phyloP scores from a whole-genome alignment of 345 rosid genomes.

The Luvunga scandens region DNA sequence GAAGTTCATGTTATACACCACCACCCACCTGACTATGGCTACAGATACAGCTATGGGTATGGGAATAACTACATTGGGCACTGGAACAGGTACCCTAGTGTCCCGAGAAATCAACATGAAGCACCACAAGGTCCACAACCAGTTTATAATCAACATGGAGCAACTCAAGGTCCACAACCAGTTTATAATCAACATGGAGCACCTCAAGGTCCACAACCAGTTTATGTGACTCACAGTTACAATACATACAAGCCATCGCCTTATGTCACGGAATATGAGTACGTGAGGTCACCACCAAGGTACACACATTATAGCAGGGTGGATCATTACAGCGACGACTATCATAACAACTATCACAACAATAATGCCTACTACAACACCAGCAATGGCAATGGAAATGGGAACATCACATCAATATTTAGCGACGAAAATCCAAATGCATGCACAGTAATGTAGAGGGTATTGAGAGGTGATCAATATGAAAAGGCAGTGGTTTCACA shows the following conservation, averaged over 20 bases:
- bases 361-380: constrained; percentile 15
- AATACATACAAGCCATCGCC: constrained; percentile 58
- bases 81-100: constrained; percentile 29
- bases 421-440: constrained; percentile 80
- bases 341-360: constrained; percentile 33
- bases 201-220: constrained; percentile 23
- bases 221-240: constrained; percentile 53
- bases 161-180: constrained; percentile 13
- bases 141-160: background rate
- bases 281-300: constrained; percentile 35
- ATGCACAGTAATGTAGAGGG: constrained; percentile 43
- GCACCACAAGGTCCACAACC: background rate
- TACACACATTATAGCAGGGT: constrained; percentile 30
- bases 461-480: background rate
- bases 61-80: constrained; percentile 17
- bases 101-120: constrained; percentile 21
- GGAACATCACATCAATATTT: constrained; percentile 59
- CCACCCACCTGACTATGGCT: constrained; percentile 45
- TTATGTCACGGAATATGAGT: constrained; percentile 47
- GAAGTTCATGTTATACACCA: constrained; percentile 49
- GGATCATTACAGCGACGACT: constrained; percentile 37
- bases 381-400: constrained; percentile 26
- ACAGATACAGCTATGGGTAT: constrained; percentile 32
- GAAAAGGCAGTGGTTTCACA: background rate
- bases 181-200: background rate